These are phyloP conservation scores for Achaetomium macrosporum DNA, from an alignment of 2,329 filamentous ascomycete species.

Conservation along the genomic window DNA sequence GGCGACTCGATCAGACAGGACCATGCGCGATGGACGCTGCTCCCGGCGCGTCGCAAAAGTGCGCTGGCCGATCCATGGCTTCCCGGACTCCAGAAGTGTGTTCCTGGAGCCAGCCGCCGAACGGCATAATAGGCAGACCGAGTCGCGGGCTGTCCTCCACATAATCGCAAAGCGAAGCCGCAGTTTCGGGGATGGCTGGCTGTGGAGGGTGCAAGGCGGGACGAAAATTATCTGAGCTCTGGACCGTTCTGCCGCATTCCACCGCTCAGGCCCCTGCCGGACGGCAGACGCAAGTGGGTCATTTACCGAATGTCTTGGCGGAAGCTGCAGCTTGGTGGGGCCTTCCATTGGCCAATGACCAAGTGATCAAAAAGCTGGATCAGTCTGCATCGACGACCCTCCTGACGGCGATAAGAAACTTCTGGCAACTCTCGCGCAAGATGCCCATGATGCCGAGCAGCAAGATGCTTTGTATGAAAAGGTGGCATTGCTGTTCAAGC, in stretches of 20 bases:
- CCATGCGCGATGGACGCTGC: constrained; percentile 50
- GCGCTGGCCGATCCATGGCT: constrained; percentile 33
- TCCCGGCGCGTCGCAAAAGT: constrained; percentile 32
- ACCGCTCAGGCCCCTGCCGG: constrained; percentile 3
- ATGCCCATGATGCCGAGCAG: background rate
- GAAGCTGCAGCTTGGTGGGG: no score
- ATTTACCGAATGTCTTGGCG: background rate
- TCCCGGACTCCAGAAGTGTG: constrained; percentile 17
- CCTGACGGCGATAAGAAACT: background rate
- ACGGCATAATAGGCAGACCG: constrained; percentile 25
- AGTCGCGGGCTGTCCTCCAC: constrained; percentile 25
- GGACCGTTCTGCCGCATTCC: constrained; percentile 8
- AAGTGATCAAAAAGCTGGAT: background rate
- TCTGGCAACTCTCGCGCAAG: background rate
- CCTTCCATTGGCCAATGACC: background rate
- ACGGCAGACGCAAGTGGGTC: background rate
- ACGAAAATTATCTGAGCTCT: constrained; percentile 9
- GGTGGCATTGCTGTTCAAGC: no score
- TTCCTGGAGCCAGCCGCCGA: constrained; percentile 18
- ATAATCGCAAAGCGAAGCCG: constrained; percentile 11
- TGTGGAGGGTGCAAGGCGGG: background rate
- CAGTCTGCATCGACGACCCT: background rate
- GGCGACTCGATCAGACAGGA: constrained; percentile 49
- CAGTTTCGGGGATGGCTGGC: background rate
- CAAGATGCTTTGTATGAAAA: background rate